Evolutionary conservation across 2,329 filamentous ascomycete genomes (phyloP).

Genomic region (Ceratocystiopsis minuta): DNA sequence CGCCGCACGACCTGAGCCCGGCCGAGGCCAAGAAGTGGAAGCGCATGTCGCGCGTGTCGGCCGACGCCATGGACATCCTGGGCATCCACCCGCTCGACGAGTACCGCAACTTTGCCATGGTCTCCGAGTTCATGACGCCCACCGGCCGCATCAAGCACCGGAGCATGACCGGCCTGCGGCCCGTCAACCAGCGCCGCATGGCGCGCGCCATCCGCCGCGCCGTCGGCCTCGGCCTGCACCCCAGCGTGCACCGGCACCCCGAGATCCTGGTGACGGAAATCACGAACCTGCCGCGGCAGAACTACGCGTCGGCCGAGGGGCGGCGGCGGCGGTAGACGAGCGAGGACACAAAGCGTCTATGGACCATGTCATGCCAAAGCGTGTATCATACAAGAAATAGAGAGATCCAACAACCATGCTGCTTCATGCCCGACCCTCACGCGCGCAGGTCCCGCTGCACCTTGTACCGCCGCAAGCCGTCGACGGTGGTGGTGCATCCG

Average conservation of each 20-base stretch:
- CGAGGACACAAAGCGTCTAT: not conserved
- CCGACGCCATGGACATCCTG: constrained; percentile 63
- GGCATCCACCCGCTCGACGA: constrained; percentile 64
- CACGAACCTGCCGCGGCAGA: constrained; percentile 2
- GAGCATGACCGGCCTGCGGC: constrained; percentile 59
- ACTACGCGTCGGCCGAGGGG: not conserved
- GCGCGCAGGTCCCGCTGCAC: constrained; percentile 21
- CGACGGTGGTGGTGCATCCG: constrained; percentile 25
- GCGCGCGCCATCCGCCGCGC: constrained; percentile 81
- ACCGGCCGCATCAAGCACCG: constrained; percentile 72
- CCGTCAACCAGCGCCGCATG: constrained; percentile 81
- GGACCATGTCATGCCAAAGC: not conserved
- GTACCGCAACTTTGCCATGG: constrained; percentile 88
- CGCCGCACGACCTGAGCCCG: constrained; percentile 69
- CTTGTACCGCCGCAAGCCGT: constrained; percentile 30
- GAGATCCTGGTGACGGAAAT: constrained; percentile 44
- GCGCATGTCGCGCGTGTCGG: constrained; percentile 30
- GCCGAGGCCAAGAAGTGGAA: constrained; percentile 71
- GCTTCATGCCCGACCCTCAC: not conserved
- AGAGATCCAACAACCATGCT: not conserved
- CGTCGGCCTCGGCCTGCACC: constrained; percentile 81
- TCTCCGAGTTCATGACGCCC: constrained; percentile 72
- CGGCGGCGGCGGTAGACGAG: not conserved
- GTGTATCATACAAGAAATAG: not conserved
- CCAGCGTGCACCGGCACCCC: constrained; percentile 77